Evolutionary conservation across 1,284 basidiomycete species (phyloP).

Genomic region (Exobasidium cylindrosporum): DNA sequence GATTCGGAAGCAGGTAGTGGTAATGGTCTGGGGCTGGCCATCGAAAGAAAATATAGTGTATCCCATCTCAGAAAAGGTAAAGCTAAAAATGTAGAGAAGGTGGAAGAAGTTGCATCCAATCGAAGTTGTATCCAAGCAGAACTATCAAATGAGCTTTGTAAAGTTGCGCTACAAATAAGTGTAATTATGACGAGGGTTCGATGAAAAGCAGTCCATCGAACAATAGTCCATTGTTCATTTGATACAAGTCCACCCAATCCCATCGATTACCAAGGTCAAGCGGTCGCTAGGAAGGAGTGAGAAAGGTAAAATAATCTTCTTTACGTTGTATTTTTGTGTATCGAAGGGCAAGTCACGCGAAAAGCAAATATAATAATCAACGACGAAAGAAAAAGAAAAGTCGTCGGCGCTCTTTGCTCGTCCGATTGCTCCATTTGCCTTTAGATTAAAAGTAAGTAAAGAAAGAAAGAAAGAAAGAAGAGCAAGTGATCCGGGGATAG

Average conservation of each 20-base stretch:
- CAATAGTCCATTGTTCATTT: background rate
- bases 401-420: too few species aligned
- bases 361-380: too few species aligned
- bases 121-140: slow-evolving; percentile 33
- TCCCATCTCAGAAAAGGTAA: slow-evolving; percentile 75
- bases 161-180: background rate
- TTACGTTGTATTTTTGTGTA: too few species aligned
- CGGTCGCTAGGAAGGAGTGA: too few species aligned
- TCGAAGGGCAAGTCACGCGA: too few species aligned
- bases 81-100: slow-evolving; percentile 15
- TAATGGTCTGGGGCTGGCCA: slow-evolving; percentile 24
- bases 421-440: too few species aligned
- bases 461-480: too few species aligned
- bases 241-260: background rate
- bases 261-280: too few species aligned
- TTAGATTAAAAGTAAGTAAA: too few species aligned
- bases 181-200: background rate
- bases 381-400: too few species aligned
- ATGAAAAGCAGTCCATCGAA: background rate
- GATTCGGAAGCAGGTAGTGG: background rate
- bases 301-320: too few species aligned
- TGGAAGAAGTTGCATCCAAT: slow-evolving; percentile 11
- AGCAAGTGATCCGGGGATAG: too few species aligned
- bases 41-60: slow-evolving; percentile 68
- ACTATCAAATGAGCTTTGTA: slow-evolving; percentile 29